Percentiles rank a stretch among this genome's conserved stretches.
Conservation (phyloP, 1,284 basidiomycete species). For the Xanthoconium separans region DNA sequence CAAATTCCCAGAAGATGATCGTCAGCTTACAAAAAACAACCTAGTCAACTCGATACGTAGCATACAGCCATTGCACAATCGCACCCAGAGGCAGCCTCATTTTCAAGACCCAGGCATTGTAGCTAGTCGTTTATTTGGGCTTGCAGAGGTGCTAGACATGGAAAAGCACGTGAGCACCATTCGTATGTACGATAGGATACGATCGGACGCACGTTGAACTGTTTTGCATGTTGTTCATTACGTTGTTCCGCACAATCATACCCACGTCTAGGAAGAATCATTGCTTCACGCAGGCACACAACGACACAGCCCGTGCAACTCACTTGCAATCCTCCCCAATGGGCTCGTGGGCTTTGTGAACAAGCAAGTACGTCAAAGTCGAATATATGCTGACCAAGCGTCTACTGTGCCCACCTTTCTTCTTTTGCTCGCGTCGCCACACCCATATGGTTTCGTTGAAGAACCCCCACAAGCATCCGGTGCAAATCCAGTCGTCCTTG, state of each 20-base stretch:
- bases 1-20: too few relatives aligned
- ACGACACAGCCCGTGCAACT: neutral
- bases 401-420: neutral
- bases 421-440: slow-evolving; percentile 6
- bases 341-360: neutral
- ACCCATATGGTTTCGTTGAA: slow-evolving; percentile 4
- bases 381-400: neutral
- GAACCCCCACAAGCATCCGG: neutral
- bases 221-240: neutral
- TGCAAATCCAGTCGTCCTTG: neutral
- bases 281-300: too few relatives aligned
- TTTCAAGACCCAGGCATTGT: too few relatives aligned
- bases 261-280: slow-evolving; percentile 1
- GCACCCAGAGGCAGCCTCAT: too few relatives aligned
- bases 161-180: neutral
- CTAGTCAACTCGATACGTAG: too few relatives aligned
- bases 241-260: slow-evolving; percentile 9
- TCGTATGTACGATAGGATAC: too few relatives aligned
- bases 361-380: too few relatives aligned
- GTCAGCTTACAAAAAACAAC: too few relatives aligned
- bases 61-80: too few relatives aligned
- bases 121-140: neutral
- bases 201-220: slow-evolving; percentile 2
- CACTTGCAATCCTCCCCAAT: slow-evolving; percentile 6
- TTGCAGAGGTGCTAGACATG: neutral